Conservation (phyloP, 495 filamentous ascomycete genomes). For the Acidiella bohemica region DNA sequence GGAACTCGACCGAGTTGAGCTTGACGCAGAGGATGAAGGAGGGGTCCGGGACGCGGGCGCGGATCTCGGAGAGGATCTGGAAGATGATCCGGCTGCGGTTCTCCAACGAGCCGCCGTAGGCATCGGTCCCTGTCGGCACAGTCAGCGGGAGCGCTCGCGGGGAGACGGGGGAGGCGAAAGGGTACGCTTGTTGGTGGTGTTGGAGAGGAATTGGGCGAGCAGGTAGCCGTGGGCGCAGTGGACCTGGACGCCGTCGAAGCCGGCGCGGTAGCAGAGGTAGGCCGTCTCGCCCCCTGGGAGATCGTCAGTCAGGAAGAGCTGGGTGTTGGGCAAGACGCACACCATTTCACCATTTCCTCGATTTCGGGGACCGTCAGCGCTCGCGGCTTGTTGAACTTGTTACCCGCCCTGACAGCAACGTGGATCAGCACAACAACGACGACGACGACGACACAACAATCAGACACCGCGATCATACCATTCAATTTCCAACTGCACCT, state of each 20-base stretch:
- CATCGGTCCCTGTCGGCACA: too few relatives aligned
- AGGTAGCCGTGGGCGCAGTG: constrained; percentile 28
- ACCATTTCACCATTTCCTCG: constrained; percentile 17
- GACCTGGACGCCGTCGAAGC: constrained; percentile 22
- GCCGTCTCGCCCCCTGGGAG: constrained; percentile 18
- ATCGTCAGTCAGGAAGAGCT: too few relatives aligned
- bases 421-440: too few relatives aligned
- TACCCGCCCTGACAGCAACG: too few relatives aligned
- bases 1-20: constrained; percentile 56
- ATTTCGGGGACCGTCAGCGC: constrained; percentile 13
- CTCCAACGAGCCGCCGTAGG: constrained; percentile 25
- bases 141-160: too few relatives aligned
- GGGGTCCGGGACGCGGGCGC: constrained; percentile 15
- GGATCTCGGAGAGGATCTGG: constrained; percentile 24
- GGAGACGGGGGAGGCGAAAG: not conserved
- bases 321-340: too few relatives aligned
- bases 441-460: too few relatives aligned
- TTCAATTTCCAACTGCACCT: constrained; percentile 20
- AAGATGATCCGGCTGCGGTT: constrained; percentile 25
- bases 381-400: constrained; percentile 19
- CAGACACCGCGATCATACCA: too few relatives aligned
- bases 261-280: constrained; percentile 17
- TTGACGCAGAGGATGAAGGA: constrained; percentile 50
- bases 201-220: constrained; percentile 26
- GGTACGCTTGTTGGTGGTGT: constrained; percentile 21